Base-by-base conservation (phyloP, 495 filamentous ascomycete genomes). In the Podospora bellae-mahoneyi region DNA sequence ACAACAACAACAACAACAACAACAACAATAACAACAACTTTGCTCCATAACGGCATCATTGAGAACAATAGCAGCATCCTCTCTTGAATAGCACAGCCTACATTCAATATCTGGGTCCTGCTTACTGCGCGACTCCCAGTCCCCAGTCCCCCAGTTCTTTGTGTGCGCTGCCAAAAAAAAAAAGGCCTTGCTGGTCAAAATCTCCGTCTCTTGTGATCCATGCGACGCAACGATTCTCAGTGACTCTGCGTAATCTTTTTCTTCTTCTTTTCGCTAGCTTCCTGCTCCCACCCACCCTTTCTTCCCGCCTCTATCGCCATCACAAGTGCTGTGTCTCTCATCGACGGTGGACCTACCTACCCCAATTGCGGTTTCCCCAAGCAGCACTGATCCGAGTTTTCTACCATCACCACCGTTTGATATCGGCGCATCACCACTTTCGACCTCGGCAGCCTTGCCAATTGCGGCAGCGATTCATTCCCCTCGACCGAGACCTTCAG, bases 401-500 rank as follows among this genome's bases (percentile, higher is more conserved):
- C 15, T 48, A 10, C 39, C 39, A 48, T 10, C 9, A 48, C 13
- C 39, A 48, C 39, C 9, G 39, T 16, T 48, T 48, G 39, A 16
- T 48, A 48, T 48, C 39, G 39, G 39, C 39, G 39, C 39, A 48
- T 13, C 39, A 48, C 13, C 30, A 32, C 30, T 32, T 32, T 32
- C 30, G 7, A 32, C 4, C 30, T 32, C 30, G 30, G 30, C 30
- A 32, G 30, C 30, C 30, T 32, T 7, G 30, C 30, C 30, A 32
- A 32, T 32, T 32, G 30, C 30, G 4, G 30, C 30, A 32, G 23
- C 30, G 30, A 48, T 48, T 1, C 23, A 1, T 23, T 23, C 23
- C 39, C 39, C 7, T 48, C 13, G 39, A 48, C 9, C 39, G 39
- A 48, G 39, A 48, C 39, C 39, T 13, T 16, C 80, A 81, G 81